These are phyloP conservation scores for Carex myosuroides DNA, from an alignment of 176 grass and related monocot genomes.

Conservation along the genomic window DNA sequence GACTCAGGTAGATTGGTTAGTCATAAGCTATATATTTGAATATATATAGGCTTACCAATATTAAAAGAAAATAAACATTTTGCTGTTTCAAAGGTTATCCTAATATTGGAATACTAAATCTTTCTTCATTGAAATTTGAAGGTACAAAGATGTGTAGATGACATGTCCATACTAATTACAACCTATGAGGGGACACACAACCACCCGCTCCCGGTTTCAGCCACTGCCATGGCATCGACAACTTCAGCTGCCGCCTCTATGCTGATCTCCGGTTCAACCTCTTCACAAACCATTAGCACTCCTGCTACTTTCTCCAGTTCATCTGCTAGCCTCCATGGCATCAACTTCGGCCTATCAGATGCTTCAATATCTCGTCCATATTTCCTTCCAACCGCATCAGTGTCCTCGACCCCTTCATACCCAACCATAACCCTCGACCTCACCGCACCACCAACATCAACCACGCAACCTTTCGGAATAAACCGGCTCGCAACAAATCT, in stretches of 20 bases:
- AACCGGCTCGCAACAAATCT: slow-evolving; percentile 17
- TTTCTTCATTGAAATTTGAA: slow-evolving; percentile 22
- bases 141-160: slow-evolving; percentile 77
- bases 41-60: neutral
- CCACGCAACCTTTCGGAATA: slow-evolving; percentile 28
- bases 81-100: neutral
- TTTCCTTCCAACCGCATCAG: slow-evolving; percentile 44
- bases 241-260: slow-evolving; percentile 83
- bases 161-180: slow-evolving; percentile 93
- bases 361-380: slow-evolving; percentile 3
- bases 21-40: neutral
- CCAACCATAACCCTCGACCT: slow-evolving; percentile 87
- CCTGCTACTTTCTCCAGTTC: neutral
- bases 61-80: slow-evolving; percentile 10
- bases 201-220: slow-evolving; percentile 59
- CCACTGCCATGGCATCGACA: slow-evolving; percentile 85
- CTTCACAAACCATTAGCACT: slow-evolving; percentile 18
- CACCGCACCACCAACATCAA: slow-evolving; percentile 35
- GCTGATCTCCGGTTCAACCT: slow-evolving; percentile 60
- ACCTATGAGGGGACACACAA: slow-evolving; percentile 91
- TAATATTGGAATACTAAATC: neutral
- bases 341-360: slow-evolving; percentile 29
- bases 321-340: slow-evolving; percentile 11
- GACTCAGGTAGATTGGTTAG: slow-evolving; percentile 3
- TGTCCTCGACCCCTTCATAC: slow-evolving; percentile 55